Evolutionary conservation across 176 grass and related monocot genomes (phyloP).

Genomic region (Alloteropsis semialata): DNA sequence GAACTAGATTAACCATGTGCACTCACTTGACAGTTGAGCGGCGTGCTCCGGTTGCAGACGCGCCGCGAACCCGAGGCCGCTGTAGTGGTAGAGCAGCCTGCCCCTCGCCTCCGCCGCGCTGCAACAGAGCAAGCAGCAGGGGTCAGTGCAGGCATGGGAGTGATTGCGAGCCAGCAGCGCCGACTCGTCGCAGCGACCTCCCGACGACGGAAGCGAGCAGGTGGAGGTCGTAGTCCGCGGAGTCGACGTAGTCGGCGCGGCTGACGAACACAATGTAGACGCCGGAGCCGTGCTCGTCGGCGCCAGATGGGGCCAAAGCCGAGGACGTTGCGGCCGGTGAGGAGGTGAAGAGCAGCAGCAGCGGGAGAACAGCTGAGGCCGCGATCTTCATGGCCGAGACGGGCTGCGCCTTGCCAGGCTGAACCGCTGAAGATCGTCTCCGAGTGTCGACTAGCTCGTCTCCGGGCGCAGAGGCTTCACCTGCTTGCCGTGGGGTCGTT

Average conservation of each 20-base stretch:
- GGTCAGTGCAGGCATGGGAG: background rate
- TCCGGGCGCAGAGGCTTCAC: background rate
- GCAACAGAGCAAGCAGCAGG: background rate
- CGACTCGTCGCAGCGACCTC: slow-evolving; percentile 10
- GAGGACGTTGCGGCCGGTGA: background rate
- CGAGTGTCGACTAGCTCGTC: background rate
- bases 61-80: slow-evolving; percentile 42
- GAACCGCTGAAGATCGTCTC: background rate
- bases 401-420: background rate
- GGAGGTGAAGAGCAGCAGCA: background rate
- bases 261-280: slow-evolving; percentile 42
- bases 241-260: slow-evolving; percentile 41
- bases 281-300: background rate
- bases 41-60: slow-evolving; percentile 15
- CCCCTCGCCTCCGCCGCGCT: slow-evolving; percentile 36
- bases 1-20: background rate
- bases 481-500: too few relatives aligned
- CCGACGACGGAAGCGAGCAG: slow-evolving; percentile 38
- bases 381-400: slow-evolving; percentile 12
- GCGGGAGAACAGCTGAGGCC: background rate
- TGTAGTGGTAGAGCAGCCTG: slow-evolving; percentile 44
- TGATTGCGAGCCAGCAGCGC: background rate
- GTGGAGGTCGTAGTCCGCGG: slow-evolving; percentile 26
- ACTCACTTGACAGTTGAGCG: slow-evolving; percentile 26
- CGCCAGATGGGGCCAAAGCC: background rate